Conservation (phyloP, 768 basidiomycete species). For the Amyloporia xantha region DNA sequence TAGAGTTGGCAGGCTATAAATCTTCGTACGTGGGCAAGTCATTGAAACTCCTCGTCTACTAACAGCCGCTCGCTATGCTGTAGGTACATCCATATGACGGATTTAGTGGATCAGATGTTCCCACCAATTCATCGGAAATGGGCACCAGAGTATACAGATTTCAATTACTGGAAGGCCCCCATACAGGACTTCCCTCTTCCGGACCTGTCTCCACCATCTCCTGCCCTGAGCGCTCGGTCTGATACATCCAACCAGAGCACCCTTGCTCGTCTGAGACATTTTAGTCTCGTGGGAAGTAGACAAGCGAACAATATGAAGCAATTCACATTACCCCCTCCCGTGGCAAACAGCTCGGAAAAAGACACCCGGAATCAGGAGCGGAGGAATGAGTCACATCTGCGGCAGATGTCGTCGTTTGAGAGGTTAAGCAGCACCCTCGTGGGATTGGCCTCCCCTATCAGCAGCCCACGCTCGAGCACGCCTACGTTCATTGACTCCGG, state of each 20-base stretch:
- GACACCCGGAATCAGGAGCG: constrained; percentile 6
- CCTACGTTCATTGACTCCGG: constrained; percentile 48
- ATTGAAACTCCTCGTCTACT: background rate
- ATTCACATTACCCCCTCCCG: constrained; percentile 27
- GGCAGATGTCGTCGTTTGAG: constrained; percentile 76
- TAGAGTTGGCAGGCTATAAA: constrained; percentile 96
- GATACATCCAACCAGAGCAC: constrained; percentile 74
- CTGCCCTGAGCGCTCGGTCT: constrained; percentile 89
- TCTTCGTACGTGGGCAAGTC: constrained; percentile 59
- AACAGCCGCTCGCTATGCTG: background rate
- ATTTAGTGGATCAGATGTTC: constrained; percentile 99
- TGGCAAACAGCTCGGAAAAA: constrained; percentile 15
- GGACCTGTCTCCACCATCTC: constrained; percentile 80
- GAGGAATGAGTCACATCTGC: constrained; percentile 34
- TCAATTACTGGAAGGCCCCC: constrained; percentile 91
- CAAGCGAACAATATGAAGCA: constrained; percentile 25
- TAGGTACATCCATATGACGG: constrained; percentile 98
- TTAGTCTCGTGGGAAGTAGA: constrained; percentile 60
- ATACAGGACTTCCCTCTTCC: constrained; percentile 76
- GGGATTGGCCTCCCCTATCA: constrained; percentile 36
- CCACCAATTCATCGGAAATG: constrained; percentile 89
- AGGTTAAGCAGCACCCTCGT: constrained; percentile 53
- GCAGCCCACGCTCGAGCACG: constrained; percentile 50
- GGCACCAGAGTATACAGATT: constrained; percentile 90
- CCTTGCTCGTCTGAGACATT: constrained; percentile 67